A percentile compares a stretch with the other conserved stretches of the same genome.
phyloP scores from a whole-genome alignment of 2,329 filamentous ascomycete species.

The Verticillium klebahnii region DNA sequence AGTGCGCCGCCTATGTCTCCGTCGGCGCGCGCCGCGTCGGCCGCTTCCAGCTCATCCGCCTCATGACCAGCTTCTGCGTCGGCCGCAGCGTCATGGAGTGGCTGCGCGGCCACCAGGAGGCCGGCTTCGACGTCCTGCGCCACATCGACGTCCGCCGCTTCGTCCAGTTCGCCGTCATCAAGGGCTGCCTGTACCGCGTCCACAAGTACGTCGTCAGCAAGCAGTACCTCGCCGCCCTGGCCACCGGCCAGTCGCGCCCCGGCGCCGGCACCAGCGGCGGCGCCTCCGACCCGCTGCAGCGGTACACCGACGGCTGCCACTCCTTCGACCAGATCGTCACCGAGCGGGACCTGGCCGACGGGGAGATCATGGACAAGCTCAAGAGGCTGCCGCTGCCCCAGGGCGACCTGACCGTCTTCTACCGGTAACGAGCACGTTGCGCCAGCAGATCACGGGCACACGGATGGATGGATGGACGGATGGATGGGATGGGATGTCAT shows the following conservation, averaged over 20 bases:
- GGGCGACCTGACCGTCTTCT: slow-evolving; percentile 50
- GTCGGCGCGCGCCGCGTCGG: slow-evolving; percentile 39
- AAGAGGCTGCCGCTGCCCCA: slow-evolving; percentile 49
- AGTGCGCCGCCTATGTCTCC: slow-evolving; percentile 82
- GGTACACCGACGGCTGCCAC: slow-evolving; percentile 70
- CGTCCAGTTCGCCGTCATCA: slow-evolving; percentile 94
- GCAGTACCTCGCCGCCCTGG: slow-evolving; percentile 53
- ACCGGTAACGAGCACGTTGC: slow-evolving; percentile 30
- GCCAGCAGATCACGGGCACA: not conserved
- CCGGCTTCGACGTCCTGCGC: slow-evolving; percentile 59
- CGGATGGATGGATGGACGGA: not conserved
- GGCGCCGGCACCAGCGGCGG: slow-evolving; percentile 16
- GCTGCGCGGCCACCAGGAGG: slow-evolving; percentile 69
- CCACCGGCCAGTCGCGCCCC: slow-evolving; percentile 45
- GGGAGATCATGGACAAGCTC: slow-evolving; percentile 64
- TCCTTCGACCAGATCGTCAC: slow-evolving; percentile 80
- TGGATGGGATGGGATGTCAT: not conserved
- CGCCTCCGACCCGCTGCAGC: slow-evolving; percentile 51
- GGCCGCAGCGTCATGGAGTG: slow-evolving; percentile 84
- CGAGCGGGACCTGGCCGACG: slow-evolving; percentile 66
- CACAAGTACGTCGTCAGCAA: slow-evolving; percentile 82
- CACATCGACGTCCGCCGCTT: slow-evolving; percentile 86
- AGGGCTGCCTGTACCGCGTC: slow-evolving; percentile 87
- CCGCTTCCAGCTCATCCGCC: slow-evolving; percentile 67
- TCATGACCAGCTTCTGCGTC: slow-evolving; percentile 82